These are phyloP conservation scores for Leccinellum luteum DNA, from an alignment of 768 basidiomycete genomes.

Conservation along the genomic window DNA sequence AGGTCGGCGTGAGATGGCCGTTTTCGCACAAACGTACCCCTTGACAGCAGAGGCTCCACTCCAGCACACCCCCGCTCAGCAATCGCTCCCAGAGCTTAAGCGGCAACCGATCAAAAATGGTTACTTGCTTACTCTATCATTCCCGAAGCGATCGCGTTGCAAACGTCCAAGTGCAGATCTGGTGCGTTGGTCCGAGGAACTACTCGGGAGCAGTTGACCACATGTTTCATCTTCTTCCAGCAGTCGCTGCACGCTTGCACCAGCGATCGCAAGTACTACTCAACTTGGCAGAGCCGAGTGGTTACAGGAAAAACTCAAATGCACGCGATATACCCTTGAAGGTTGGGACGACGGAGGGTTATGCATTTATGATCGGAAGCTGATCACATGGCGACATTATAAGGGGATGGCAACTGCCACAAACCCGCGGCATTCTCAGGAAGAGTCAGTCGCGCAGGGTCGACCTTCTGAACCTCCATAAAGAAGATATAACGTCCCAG, in stretches of 20 bases:
- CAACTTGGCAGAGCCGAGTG: neutral
- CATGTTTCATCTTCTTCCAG: neutral
- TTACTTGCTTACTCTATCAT: neutral
- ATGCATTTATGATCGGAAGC: constrained; percentile 6
- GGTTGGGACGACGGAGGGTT: neutral
- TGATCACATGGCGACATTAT: constrained; percentile 6
- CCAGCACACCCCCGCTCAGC: too few relatives aligned
- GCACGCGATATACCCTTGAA: neutral
- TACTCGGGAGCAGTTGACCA: neutral
- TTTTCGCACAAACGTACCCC: too few relatives aligned
- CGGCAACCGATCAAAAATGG: neutral
- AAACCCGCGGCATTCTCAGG: constrained; percentile 27
- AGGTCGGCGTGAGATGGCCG: neutral
- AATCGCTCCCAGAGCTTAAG: too few relatives aligned
- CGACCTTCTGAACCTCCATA: constrained; percentile 9
- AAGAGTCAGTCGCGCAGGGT: constrained; percentile 2
- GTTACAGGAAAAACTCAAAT: neutral
- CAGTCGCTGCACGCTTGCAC: neutral
- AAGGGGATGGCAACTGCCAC: constrained; percentile 4
- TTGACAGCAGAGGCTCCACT: too few relatives aligned
- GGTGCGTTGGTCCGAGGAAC: neutral
- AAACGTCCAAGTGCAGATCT: neutral
- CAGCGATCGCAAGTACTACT: neutral
- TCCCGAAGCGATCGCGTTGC: neutral
- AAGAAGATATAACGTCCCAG: constrained; percentile 22